phyloP scores from a whole-genome alignment of 305 asterid genomes.

The Rubia peregrina region DNA sequence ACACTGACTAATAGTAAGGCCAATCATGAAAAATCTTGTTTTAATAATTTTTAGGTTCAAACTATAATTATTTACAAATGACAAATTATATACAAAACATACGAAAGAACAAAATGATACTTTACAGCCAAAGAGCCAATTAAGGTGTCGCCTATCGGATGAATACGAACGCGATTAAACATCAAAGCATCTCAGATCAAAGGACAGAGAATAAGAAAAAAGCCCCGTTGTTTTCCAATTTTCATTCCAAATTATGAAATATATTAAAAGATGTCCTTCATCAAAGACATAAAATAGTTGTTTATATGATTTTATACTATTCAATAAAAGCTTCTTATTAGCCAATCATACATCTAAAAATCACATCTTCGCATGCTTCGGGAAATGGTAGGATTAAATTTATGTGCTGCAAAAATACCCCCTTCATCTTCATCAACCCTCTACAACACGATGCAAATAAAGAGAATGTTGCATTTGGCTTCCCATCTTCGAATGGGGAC shows the following conservation, averaged over 20 bases:
- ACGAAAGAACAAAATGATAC: too few species aligned
- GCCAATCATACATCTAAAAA: background rate
- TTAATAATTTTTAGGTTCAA: too few species aligned
- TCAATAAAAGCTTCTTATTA: conserved; percentile 4
- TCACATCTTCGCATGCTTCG: conserved; percentile 95
- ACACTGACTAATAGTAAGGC: too few species aligned
- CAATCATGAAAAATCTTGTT: too few species aligned
- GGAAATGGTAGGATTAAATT: conserved; percentile 92
- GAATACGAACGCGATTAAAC: background rate
- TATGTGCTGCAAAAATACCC: conserved; percentile 89
- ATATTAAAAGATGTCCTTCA: background rate
- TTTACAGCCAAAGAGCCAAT: background rate
- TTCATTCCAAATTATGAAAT: background rate
- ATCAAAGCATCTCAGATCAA: background rate
- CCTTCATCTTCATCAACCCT: conserved; percentile 91
- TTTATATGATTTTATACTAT: too few species aligned
- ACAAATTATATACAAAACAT: too few species aligned
- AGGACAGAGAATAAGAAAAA: background rate
- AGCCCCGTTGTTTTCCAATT: background rate
- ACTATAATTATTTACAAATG: too few species aligned
- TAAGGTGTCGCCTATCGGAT: background rate
- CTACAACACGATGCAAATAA: conserved; percentile 30
- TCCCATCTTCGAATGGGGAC: conserved; percentile 46
- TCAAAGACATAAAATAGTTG: too few species aligned
- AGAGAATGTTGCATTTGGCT: conserved; percentile 76